Evolutionary conservation across 2,329 filamentous ascomycete genomes (phyloP), one percentile per base, ranked within the genome.

Genomic region (Aspergillus sp.): DNA sequence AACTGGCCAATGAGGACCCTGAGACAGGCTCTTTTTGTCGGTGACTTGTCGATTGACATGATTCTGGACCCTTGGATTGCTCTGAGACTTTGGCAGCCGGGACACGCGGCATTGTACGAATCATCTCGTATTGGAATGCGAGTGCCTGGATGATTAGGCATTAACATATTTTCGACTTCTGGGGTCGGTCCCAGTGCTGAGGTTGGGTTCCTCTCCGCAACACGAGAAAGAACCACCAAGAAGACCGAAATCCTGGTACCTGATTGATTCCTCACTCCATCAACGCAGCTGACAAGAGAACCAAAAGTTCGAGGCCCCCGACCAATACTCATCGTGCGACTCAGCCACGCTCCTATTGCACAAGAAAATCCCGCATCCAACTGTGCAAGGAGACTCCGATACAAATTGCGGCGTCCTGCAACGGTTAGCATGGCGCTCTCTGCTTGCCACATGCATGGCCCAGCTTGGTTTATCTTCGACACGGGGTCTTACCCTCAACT

Each of bases 1-100:
- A 22, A 6, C 30, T 28, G 19, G 22, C 57, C 57, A 55, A 54
- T 60, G 30, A 54, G 45, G 34, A 43, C 30, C 47, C n/a, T 60
- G 19, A 38, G n/a, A n/a, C 45, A 50, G 45, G 31, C 51, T 60
- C 31, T 25, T 46, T 8, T 23, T 38, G 56, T 59, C 56, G 56
- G 56, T 59, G 56, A 53, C 56, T 54, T 54, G 7, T 4, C 15
- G n/a, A 13, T 34, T 52, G 7, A 34, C 17, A 11, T 45, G n/a
- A 13, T n/a, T 25, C 23, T 19, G 17, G 43, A 38, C 53, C 53
- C 53, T 55, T n/a, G 49, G 4, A 28, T 43, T 23, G 22, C 31
- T 38, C 17, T 19, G 19, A 43, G 22, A 19, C 19, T 38, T n/a
- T 38, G 25, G 25, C 25, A 28, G 25, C 25, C 25, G 41, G 53